Evolutionary conservation across 1,284 basidiomycete genomes (phyloP), one percentile per base, ranked within the genome.

Genomic region (Sutorius eximius): DNA sequence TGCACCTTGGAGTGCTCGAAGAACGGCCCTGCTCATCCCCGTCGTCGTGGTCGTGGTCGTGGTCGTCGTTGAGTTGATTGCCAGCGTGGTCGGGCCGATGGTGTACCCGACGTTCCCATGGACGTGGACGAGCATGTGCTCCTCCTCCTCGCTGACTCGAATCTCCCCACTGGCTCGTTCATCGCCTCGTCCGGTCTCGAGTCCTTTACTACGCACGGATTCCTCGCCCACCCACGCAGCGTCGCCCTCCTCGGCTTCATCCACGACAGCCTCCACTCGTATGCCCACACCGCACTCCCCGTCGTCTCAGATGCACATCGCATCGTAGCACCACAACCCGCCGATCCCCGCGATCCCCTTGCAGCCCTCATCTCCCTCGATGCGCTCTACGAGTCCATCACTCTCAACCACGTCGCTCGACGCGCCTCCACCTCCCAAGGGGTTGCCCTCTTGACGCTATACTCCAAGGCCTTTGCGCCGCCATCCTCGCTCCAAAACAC

Each of bases 171-270:
- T 8, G 93, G 93, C 32, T 87, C 93, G 0, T 96, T 96, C 66
- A 91, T 96, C 49, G 91, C 94, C 0, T 95, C 95, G 0, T 85
- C 93, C 2, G 96, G 96, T 1, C 81, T 98, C 52, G 96, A 99
- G 68, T 93, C 93, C 0, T 95, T 87, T 68, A 73, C 83, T 33
- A 87, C 91, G 37, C 96, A 99, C 71, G 95, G 94, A 0, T 90
- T 95, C 63, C 73, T 86, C 36, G 65, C 72, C 1, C 57, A 13
- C 59, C 74, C 16, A 50, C 70, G 18, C 60, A 62, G 37, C 60
- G 64, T 52, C 55, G 73, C 11, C 72, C 79, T 81, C 6, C 67
- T 84, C 55, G 76, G 79, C 38, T 95, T 93, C 69, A 61, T 94
- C 18, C 78, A 79, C 33, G 83, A 88, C 63, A 89, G 83, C 59